Base-by-base conservation (phyloP, 2,329 filamentous ascomycete genomes). In the Xylariaceae sp. region DNA sequence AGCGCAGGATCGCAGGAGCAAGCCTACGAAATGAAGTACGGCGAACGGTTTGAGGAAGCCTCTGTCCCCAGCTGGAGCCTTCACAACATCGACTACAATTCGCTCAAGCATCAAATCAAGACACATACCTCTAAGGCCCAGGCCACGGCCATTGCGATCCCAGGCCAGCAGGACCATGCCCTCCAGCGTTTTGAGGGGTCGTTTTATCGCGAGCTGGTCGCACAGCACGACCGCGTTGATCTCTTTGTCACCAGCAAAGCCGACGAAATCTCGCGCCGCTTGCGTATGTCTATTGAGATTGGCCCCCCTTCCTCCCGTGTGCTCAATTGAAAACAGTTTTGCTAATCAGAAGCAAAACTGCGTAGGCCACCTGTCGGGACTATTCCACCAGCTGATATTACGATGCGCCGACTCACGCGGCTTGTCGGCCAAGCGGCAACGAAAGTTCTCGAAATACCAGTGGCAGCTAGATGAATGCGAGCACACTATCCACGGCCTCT, bases 81-180 rank as follows among this genome's bases (percentile, higher is more conserved):
- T 50, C 84, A 90, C 62, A 93, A 94, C 64, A 81, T 94, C 64
- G 88, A 93, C 64, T 94, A 94, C 72, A 88, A 91, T 62, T 85
- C 86, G 37, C 76, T 94, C 49, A 94, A 94, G 65, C 77, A 87
- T 62, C 75, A 87, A 56, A 91, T 94, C 71, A 93, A 91, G 63
- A 77, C 77, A 45, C 79, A 89, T 59, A 94, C 88, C 2, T 84
- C 82, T 11, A 78, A 76, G 34, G 79, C 83, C 62, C 79, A 85
- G 54, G 83, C 81, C 37, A 30, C 42, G 17, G 83, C 85, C 34
- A 79, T 89, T 42, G 50, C 82, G 16, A 90, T 93, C 41, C 87
- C 87, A 1, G 86, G 86, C 13, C 79, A 85, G 41, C 72, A 72
- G 51, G 80, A 84, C 58, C 64, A 69, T 8, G 64, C 71, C 1